phyloP scores from a whole-genome alignment of 495 filamentous ascomycete species.

The Penicillium psychrofluorescens region DNA sequence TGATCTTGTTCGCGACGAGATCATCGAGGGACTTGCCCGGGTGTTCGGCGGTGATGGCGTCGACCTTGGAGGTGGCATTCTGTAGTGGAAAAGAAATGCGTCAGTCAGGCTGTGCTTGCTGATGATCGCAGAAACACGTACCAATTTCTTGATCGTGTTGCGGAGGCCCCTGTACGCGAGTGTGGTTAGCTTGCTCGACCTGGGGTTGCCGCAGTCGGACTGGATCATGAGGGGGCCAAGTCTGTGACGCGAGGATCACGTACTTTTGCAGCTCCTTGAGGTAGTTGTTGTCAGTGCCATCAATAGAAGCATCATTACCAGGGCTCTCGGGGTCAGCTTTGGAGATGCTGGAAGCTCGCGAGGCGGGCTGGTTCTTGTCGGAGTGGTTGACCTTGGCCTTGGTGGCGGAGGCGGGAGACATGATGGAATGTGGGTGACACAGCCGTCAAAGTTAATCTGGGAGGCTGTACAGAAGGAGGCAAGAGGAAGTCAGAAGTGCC shows the following conservation, averaged over 20 bases:
- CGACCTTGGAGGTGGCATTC: conserved; percentile 73
- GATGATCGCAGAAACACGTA: conserved; percentile 35
- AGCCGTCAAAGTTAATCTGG: conserved; percentile 11
- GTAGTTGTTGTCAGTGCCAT: conserved; percentile 64
- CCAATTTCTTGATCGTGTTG: conserved; percentile 81
- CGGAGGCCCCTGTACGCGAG: conserved; percentile 61
- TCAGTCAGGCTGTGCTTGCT: not conserved
- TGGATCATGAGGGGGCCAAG: not conserved
- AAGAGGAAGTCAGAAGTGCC: not conserved
- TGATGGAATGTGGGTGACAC: conserved; percentile 28
- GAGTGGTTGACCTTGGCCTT: conserved; percentile 34
- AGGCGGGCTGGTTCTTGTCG: conserved; percentile 16
- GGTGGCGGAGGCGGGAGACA: conserved; percentile 33
- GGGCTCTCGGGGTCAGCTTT: conserved; percentile 26
- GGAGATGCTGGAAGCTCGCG: conserved; percentile 21
- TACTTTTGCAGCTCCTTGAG: conserved; percentile 85
- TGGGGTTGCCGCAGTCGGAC: not conserved
- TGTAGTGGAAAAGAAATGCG: conserved; percentile 22
- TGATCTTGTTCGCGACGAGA: conserved; percentile 72
- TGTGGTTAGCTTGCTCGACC: conserved; percentile 3
- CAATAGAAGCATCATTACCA: conserved; percentile 32
- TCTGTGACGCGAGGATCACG: conserved; percentile 16
- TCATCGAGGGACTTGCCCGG: conserved; percentile 70
- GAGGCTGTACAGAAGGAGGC: conserved; percentile 5
- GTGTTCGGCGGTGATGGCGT: conserved; percentile 70